Evolutionary conservation across 2,329 filamentous ascomycete species (phyloP).

Genomic region (Arthroderma sp.): DNA sequence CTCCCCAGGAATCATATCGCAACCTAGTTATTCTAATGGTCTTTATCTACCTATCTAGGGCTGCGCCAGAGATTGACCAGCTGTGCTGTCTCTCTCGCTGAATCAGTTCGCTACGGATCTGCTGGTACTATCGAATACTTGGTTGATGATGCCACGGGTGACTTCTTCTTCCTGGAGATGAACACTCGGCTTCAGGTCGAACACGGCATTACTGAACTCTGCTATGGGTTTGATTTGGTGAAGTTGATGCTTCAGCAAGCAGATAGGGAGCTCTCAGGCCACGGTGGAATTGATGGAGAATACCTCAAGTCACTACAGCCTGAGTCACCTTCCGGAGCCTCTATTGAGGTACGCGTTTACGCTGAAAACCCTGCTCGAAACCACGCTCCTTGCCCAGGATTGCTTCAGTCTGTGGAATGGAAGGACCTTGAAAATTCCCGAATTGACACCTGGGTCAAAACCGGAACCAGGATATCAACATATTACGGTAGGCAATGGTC

Average conservation of each 20-base stretch:
- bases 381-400: slow-evolving; percentile 16
- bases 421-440: slow-evolving; percentile 31
- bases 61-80: slow-evolving; percentile 51
- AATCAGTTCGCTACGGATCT: slow-evolving; percentile 55
- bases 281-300: slow-evolving; percentile 30
- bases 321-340: slow-evolving; percentile 31
- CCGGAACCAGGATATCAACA: slow-evolving; percentile 43
- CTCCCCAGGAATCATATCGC: no score
- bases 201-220: slow-evolving; percentile 45
- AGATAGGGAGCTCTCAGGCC: slow-evolving; percentile 35
- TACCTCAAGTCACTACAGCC: slow-evolving; percentile 33
- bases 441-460: slow-evolving; percentile 52
- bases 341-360: slow-evolving; percentile 43
- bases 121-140: slow-evolving; percentile 87
- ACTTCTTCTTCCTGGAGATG: slow-evolving; percentile 58
- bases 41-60: slow-evolving; percentile 13
- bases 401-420: slow-evolving; percentile 45
- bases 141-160: slow-evolving; percentile 65
- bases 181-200: slow-evolving; percentile 47
- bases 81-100: slow-evolving; percentile 55
- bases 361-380: slow-evolving; percentile 42
- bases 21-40: no score
- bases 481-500: slow-evolving; percentile 44
- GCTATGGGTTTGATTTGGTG: slow-evolving; percentile 42
- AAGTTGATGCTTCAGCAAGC: slow-evolving; percentile 45